Evolutionary conservation across 1,139 yeast species (phyloP).

Genomic region (Yamadazyma atmosphaerica): DNA sequence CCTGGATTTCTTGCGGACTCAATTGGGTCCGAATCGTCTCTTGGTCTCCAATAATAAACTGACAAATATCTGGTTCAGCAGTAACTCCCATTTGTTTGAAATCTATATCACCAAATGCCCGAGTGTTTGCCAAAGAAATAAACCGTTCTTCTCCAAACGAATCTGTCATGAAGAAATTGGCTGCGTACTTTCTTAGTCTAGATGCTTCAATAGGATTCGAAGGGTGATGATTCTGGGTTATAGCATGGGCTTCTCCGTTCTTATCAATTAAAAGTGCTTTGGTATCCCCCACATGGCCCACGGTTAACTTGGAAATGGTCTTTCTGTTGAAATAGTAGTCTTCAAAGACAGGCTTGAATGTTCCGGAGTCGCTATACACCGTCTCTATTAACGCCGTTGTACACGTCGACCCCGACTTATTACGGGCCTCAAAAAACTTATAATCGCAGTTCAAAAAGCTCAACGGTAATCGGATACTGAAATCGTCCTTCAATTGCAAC

Average conservation of each 20-base stretch:
- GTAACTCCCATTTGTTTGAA: conserved; percentile 84
- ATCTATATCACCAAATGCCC: conserved; percentile 86
- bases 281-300: conserved; percentile 96
- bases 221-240: conserved; percentile 86
- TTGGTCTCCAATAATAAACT: conserved; percentile 61
- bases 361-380: conserved; percentile 33
- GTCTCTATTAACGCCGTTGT: conserved; percentile 74
- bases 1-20: conserved; percentile 38
- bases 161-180: conserved; percentile 78
- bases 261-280: conserved; percentile 79
- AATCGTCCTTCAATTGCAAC: conserved; percentile 43
- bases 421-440: conserved; percentile 35
- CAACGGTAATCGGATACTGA: conserved; percentile 59
- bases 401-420: conserved; percentile 75
- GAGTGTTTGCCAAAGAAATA: conserved; percentile 82
- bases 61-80: conserved; percentile 87
- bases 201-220: conserved; percentile 75
- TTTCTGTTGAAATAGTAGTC: conserved; percentile 68
- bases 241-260: conserved; percentile 73
- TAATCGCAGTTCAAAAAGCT: conserved; percentile 65
- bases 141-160: conserved; percentile 93
- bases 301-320: conserved; percentile 67
- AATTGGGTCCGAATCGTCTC: conserved; percentile 32
- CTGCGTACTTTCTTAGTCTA: conserved; percentile 67
- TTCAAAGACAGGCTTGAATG: conserved; percentile 30